Evolutionary conservation across 805 yeast species (phyloP).

Genomic region (Starmerella riodocensis): DNA sequence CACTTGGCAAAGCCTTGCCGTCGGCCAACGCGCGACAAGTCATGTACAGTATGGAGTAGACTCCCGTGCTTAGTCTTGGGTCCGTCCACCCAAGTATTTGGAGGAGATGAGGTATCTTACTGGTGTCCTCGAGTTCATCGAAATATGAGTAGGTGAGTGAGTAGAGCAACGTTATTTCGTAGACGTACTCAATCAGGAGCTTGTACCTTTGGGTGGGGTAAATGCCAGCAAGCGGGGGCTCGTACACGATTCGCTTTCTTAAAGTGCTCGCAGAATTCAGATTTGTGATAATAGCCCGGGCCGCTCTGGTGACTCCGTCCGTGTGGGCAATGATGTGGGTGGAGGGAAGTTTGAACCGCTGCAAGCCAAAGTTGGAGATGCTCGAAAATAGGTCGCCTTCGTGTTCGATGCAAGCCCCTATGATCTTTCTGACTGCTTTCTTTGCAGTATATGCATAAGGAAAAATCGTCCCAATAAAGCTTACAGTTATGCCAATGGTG

Average conservation of each 20-base stretch:
- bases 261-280: slow-evolving; percentile 18
- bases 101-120: slow-evolving; percentile 18
- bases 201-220: slow-evolving; percentile 27
- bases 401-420: slow-evolving; percentile 21
- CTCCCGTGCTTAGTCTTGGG: slow-evolving; percentile 21
- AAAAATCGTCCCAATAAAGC: slow-evolving; percentile 24
- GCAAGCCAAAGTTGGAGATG: slow-evolving; percentile 25
- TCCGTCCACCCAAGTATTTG: slow-evolving; percentile 25
- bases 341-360: slow-evolving; percentile 17
- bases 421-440: slow-evolving; percentile 22
- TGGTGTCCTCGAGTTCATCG: slow-evolving; percentile 22
- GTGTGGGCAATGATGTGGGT: slow-evolving; percentile 20
- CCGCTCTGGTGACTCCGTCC: slow-evolving; percentile 18
- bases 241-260: slow-evolving; percentile 22
- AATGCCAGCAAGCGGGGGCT: slow-evolving; percentile 27
- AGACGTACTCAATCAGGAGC: slow-evolving; percentile 20
- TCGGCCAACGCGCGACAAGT: slow-evolving; percentile 22
- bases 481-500: slow-evolving; percentile 24
- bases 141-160: slow-evolving; percentile 22
- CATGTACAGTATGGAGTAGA: slow-evolving; percentile 27
- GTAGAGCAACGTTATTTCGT: slow-evolving; percentile 22
- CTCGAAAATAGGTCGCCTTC: slow-evolving; percentile 25
- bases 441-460: slow-evolving; percentile 27
- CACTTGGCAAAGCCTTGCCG: slow-evolving; percentile 25
- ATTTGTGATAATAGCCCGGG: slow-evolving; percentile 17